Evolutionary conservation across 495 filamentous ascomycete genomes (phyloP).

Genomic region (Hypoxylon perforatum): DNA sequence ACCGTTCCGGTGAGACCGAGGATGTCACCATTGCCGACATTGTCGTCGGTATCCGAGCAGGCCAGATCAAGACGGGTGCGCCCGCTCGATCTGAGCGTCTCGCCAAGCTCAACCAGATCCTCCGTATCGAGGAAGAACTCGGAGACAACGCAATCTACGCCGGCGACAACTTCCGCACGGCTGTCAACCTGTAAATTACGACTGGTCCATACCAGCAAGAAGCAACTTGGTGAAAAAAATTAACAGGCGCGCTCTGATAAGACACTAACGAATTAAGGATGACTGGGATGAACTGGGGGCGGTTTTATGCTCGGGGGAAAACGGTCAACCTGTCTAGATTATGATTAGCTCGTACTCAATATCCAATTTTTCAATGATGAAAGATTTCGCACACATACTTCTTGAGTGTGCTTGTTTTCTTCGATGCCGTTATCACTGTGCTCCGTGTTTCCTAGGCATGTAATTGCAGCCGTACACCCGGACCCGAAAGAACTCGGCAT

Average conservation of each 20-base stretch:
- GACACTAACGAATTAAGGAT: conserved; percentile 40
- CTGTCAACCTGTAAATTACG: conserved; percentile 80
- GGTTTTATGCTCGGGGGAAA: conserved; percentile 44
- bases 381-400: conserved; percentile 26
- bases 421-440: neutral
- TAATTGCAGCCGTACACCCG: conserved; percentile 14
- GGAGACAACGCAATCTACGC: conserved; percentile 90
- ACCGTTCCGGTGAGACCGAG: conserved; percentile 99
- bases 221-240: conserved; percentile 10
- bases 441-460: neutral
- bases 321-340: conserved; percentile 44
- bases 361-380: conserved; percentile 36
- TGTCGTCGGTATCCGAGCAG: conserved; percentile 92
- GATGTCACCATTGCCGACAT: conserved; percentile 99
- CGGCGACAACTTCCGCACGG: conserved; percentile 87
- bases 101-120: conserved; percentile 99
- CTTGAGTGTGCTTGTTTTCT: neutral
- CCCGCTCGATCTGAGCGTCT: conserved; percentile 95
- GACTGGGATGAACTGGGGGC: conserved; percentile 34
- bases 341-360: conserved; percentile 35
- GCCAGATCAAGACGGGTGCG: conserved; percentile 99
- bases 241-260: conserved; percentile 36
- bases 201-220: no score
- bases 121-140: conserved; percentile 99
- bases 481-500: conserved; percentile 31